Evolutionary conservation across 352 stramenopile genomes (phyloP).

Genomic region (Phytophthora vignae): DNA sequence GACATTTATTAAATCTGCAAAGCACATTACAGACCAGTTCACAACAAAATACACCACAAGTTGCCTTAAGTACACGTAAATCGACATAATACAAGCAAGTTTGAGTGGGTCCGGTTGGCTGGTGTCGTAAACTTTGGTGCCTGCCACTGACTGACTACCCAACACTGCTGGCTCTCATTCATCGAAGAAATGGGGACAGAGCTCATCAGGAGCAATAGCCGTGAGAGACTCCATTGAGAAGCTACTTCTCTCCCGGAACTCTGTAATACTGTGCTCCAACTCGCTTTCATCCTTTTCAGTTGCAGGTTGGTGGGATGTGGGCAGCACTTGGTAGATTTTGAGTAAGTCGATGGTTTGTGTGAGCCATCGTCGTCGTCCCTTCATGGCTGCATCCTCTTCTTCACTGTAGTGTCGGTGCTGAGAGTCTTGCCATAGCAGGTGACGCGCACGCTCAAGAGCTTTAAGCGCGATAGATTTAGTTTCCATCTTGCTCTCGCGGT

Average conservation of each 20-base stretch:
- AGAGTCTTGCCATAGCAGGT: constrained; percentile 40
- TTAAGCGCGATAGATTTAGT: constrained; percentile 52
- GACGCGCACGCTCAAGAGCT: constrained; percentile 54
- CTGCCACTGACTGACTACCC: too few relatives aligned
- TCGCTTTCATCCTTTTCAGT: constrained; percentile 11
- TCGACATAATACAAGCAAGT: too few relatives aligned
- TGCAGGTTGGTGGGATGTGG: neutral
- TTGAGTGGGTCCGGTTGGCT: too few relatives aligned
- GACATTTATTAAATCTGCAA: too few relatives aligned
- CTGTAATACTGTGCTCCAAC: constrained; percentile 25
- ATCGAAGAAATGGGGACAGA: constrained; percentile 67
- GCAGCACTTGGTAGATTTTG: constrained; percentile 28
- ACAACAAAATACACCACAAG: too few relatives aligned
- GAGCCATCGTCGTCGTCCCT: constrained; percentile 43
- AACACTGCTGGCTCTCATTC: constrained; percentile 4
- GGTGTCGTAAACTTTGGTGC: too few relatives aligned
- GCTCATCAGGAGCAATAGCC: constrained; percentile 51
- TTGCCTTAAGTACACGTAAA: too few relatives aligned
- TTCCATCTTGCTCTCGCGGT: constrained; percentile 70
- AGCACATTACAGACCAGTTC: too few relatives aligned
- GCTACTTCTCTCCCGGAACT: constrained; percentile 68
- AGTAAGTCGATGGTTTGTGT: constrained; percentile 51
- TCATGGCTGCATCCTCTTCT: constrained; percentile 12
- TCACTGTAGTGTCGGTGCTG: constrained; percentile 15
- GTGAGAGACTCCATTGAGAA: constrained; percentile 72